Conservation (phyloP, 2,329 filamentous ascomycete species). For the Alternaria consortialis region DNA sequence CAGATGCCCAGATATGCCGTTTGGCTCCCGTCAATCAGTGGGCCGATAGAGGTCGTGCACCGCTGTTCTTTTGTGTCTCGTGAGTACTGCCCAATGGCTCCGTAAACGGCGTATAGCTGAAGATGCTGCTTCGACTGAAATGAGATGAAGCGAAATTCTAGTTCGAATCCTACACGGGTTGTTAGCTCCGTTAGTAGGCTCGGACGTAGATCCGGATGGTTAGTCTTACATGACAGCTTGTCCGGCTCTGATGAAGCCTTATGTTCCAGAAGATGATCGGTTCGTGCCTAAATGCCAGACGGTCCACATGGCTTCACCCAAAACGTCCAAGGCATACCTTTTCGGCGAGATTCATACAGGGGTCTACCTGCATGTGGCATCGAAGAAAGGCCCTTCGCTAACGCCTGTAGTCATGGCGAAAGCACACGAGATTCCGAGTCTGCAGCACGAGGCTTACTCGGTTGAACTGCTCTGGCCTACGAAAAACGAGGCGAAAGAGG, state of each 20-base stretch:
- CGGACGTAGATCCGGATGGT: slow-evolving; percentile 44
- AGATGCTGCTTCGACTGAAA: slow-evolving; percentile 17
- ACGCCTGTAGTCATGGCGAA: slow-evolving; percentile 28
- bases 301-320: slow-evolving; percentile 26
- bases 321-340: slow-evolving; percentile 25
- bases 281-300: slow-evolving; percentile 21
- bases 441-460: slow-evolving; percentile 30
- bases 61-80: slow-evolving; percentile 25
- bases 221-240: slow-evolving; percentile 24
- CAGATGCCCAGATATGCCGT: slow-evolving; percentile 25
- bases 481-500: slow-evolving; percentile 27
- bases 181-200: slow-evolving; percentile 30
- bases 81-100: slow-evolving; percentile 30
- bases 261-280: slow-evolving; percentile 28
- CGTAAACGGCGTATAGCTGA: slow-evolving; percentile 21
- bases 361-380: slow-evolving; percentile 28
- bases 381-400: slow-evolving; percentile 28
- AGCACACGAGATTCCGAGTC: slow-evolving; percentile 23
- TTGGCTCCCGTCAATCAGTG: slow-evolving; percentile 33
- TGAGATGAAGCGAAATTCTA: slow-evolving; percentile 30
- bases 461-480: slow-evolving; percentile 12
- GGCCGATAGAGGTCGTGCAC: slow-evolving; percentile 29
- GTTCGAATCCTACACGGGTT: slow-evolving; percentile 27
- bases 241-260: slow-evolving; percentile 26
- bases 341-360: slow-evolving; percentile 32